These are phyloP conservation scores for Yarrowia hollandica DNA, from an alignment of 805 yeast species.

Conservation along the genomic window DNA sequence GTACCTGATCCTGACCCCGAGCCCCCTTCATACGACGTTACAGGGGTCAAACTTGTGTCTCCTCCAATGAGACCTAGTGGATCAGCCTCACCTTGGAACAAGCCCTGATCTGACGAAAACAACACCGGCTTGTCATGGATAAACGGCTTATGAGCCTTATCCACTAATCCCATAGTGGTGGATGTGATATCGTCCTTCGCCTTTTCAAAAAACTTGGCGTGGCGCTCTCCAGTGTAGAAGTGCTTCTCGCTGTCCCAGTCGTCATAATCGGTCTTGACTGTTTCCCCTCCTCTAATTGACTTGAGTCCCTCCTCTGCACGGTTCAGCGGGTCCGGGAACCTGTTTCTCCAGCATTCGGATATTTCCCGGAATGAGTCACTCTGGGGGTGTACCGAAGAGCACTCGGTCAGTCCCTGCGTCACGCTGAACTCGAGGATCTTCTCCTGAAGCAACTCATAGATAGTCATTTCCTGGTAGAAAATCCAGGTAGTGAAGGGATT, in stretches of 20 bases:
- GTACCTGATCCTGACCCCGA: neutral
- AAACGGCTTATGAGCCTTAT: conserved; percentile 18
- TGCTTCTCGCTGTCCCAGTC: conserved; percentile 32
- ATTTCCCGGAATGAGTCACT: conserved; percentile 33
- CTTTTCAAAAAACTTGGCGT: conserved; percentile 44
- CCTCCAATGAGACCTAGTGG: conserved; percentile 31
- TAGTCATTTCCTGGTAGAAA: conserved; percentile 37
- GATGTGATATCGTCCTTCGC: conserved; percentile 44
- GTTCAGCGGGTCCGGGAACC: conserved; percentile 37
- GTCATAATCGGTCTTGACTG: conserved; percentile 37
- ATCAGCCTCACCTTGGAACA: conserved; percentile 37
- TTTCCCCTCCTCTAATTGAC: conserved; percentile 37
- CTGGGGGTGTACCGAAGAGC: conserved; percentile 12
- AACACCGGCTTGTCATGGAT: conserved; percentile 31
- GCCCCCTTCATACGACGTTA: conserved; percentile 11
- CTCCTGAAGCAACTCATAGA: conserved; percentile 35
- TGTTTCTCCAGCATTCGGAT: conserved; percentile 38
- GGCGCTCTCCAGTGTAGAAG: conserved; percentile 28
- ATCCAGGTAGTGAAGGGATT: conserved; percentile 38
- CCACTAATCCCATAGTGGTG: conserved; percentile 30
- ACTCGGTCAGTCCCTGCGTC: conserved; percentile 35
- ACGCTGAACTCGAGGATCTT: conserved; percentile 34
- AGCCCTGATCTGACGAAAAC: conserved; percentile 36
- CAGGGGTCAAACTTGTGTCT: conserved; percentile 7
- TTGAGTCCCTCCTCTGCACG: conserved; percentile 37